Evolutionary conservation across 2,329 filamentous ascomycete genomes (phyloP), one percentile per base, ranked within the genome.

Genomic region (Apiospora rasikravindrae): DNA sequence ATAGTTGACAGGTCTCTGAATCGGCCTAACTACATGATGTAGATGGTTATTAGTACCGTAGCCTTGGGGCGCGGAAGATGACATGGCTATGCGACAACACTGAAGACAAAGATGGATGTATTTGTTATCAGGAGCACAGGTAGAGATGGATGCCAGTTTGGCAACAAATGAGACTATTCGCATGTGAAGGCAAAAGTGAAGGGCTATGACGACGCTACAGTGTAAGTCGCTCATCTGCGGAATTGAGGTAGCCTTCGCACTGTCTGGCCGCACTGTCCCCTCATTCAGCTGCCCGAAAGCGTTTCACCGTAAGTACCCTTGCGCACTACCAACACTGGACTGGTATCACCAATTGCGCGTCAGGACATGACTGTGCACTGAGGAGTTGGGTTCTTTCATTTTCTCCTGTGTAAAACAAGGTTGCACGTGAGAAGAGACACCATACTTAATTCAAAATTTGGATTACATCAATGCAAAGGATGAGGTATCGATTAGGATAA

Each of bases 1-100:
- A 77, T 88, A 88, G 66, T 77, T 77, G 47, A 81, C 76, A 4
- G 84, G 84, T 14, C 84, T 81, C 68, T 81, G 76, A 5, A 84
- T 67, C 24, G 73, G 73, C 68, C 75, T n/a, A 14, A 45, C 13
- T 22, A 29, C 33, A 40, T 64, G 57, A 3, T 29, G 57, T 33
- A 64, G 33, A 40, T 40, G 57, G 22, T 33, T 40, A 14, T 24
- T 40, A 24, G 33, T 33, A 19, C 33, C 33, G 14, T 64, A 19
- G 33, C 57, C 57, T 64, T 40, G 57, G 22, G 57, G 13, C 24
- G 22, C 57, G 24, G 57, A 40, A n/a, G 57, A 40, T n/a, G 57
- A n/a, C 57, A 64, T 64, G 19, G n/a, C 57, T 64, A 40, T 10
- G 57, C 57, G 33, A 14, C 3, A 40, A 40, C 33, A n/a, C 2